Evolutionary conservation across 2,329 filamentous ascomycete genomes (phyloP).

Genomic region (Rhinocladiella mackenziei): DNA sequence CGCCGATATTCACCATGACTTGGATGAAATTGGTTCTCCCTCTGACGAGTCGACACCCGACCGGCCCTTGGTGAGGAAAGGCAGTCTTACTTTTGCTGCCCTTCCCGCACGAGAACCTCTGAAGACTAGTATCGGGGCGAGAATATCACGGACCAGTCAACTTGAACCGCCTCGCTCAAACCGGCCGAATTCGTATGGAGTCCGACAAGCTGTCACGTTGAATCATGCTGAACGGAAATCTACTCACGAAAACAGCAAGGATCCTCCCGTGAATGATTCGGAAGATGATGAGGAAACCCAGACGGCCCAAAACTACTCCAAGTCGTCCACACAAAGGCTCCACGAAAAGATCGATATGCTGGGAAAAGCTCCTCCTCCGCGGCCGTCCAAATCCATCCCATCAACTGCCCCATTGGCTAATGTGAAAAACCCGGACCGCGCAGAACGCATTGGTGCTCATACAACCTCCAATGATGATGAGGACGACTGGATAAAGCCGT

Average conservation of each 20-base stretch:
- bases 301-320: conserved; percentile 63
- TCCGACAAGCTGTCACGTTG: conserved; percentile 30
- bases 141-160: conserved; percentile 72
- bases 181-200: conserved; percentile 58
- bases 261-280: conserved; percentile 17
- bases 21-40: conserved; percentile 47
- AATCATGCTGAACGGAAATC: conserved; percentile 6
- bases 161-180: conserved; percentile 43
- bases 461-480: conserved; percentile 47
- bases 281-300: conserved; percentile 39
- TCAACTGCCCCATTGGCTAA: conserved; percentile 19
- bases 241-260: conserved; percentile 11
- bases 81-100: conserved; percentile 90
- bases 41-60: conserved; percentile 47
- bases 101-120: conserved; percentile 87
- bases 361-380: conserved; percentile 50
- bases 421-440: too few relatives aligned
- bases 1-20: conserved; percentile 34
- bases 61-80: conserved; percentile 76
- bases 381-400: conserved; percentile 46
- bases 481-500: conserved; percentile 59
- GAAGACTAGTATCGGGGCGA: conserved; percentile 75
- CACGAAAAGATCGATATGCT: conserved; percentile 87
- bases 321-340: conserved; percentile 87
- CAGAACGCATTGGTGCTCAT: background rate